Evolutionary conservation across 2,329 filamentous ascomycete genomes (phyloP), one percentile per base, ranked within the genome.

Genomic region (Aspergillus spinulosporus): DNA sequence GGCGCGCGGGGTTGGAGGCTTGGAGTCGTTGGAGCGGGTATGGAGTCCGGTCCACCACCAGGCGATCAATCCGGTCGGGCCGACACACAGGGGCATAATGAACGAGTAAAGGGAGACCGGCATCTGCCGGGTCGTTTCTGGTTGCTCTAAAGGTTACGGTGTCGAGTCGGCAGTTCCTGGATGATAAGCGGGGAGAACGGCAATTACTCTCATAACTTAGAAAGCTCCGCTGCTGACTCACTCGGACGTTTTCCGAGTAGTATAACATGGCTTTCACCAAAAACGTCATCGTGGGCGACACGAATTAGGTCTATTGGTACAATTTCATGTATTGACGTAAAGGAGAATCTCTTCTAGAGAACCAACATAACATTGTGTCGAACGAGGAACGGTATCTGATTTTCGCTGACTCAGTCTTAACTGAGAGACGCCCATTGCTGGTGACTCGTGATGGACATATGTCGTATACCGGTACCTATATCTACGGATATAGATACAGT

Each of bases 1-100:
- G 40, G 32, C 14, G 26, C 53, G 55, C 55, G 55, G 55, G 55
- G 55, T 57, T 57, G 29, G 44, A 45, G 9, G 21, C 21, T 12
- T 21, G 39, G 39, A 42, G 39, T 8, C 39, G 21, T 42, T 15
- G 39, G 44, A 46, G 44, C 42, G 15, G 42, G 42, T 15, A 43
- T 28, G 42, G 8, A 11, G 28, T 12, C 21, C 39, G 43, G 28
- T 45, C 43, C 43, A 32, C 42, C 42, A 44, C 28, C 28, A 45
- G 31, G 9, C 15, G 29, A 37, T 21, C n/a, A 48, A 7, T 29
- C 26, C 12, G 34, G 11, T 4, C 26, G 47, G 32, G 11, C 26
- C 5, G 34, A 40, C 14, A 34, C 12, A 14, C 21, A 21, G 31
- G 5, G 45, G 28, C 31, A 48, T 48, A 11, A 21, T 6, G 26